These are phyloP conservation scores for Passalora sequoiae DNA, from an alignment of 2,329 filamentous ascomycete species.

Conservation along the genomic window DNA sequence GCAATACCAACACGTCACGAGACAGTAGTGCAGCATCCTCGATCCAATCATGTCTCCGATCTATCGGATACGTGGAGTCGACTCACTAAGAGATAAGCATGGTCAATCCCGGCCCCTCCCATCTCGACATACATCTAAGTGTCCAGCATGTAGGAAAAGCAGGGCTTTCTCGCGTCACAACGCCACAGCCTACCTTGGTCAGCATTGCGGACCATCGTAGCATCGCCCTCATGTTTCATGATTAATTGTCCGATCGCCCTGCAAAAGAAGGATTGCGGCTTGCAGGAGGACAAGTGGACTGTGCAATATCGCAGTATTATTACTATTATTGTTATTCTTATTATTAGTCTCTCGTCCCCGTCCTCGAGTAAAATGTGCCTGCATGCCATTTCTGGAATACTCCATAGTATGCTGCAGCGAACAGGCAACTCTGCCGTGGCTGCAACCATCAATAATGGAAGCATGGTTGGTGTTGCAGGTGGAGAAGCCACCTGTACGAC, in stretches of 20 bases:
- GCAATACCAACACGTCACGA: constrained; percentile 3
- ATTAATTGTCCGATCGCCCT: background rate
- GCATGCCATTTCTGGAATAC: background rate
- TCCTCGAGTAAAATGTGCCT: background rate
- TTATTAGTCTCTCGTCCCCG: no score
- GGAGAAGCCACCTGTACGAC: background rate
- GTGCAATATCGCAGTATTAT: no score
- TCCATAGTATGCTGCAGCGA: no score
- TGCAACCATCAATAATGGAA: background rate
- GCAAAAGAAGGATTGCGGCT: constrained; percentile 1
- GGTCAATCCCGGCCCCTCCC: constrained; percentile 1
- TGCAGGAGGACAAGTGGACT: background rate
- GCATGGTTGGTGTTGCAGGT: constrained; percentile 2
- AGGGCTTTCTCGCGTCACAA: background rate
- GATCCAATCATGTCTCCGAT: constrained; percentile 5
- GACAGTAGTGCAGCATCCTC: constrained; percentile 2
- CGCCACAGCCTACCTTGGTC: background rate
- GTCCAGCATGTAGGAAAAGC: background rate
- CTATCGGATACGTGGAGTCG: background rate
- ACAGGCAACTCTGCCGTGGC: constrained; percentile 3
- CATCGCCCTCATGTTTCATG: background rate
- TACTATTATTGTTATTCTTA: no score
- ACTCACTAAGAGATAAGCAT: constrained; percentile 4
- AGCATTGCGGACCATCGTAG: background rate
- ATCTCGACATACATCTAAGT: background rate